Conservation (phyloP, 2,329 filamentous ascomycete species). For the Chaetomium sp. region DNA sequence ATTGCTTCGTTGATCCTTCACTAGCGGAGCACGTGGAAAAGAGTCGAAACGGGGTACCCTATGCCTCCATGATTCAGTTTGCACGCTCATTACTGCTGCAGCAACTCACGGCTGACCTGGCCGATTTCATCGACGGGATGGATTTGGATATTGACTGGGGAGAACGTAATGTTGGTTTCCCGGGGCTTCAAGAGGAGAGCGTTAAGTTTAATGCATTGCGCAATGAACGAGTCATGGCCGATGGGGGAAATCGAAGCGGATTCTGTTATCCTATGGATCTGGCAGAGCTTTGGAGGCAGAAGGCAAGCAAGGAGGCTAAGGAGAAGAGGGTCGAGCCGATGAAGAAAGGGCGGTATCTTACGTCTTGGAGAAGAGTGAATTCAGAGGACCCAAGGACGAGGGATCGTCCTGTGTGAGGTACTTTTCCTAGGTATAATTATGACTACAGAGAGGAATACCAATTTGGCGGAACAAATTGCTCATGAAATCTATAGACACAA, state of each 20-base stretch:
- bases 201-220: not conserved
- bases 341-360: constrained; percentile 6
- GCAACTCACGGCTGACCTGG: not conserved
- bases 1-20: constrained; percentile 3
- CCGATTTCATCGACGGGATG: constrained; percentile 8
- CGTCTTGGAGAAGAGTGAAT: constrained; percentile 4
- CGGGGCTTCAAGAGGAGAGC: not conserved
- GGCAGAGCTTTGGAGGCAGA: not conserved
- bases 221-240: not conserved
- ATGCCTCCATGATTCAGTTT: constrained; percentile 2
- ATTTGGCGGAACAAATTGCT: too few species aligned
- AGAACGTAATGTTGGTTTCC: not conserved
- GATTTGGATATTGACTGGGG: not conserved
- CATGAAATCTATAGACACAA: too few species aligned
- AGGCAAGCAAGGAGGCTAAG: constrained; percentile 2
- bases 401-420: not conserved
- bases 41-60: constrained; percentile 4
- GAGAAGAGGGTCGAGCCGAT: not conserved
- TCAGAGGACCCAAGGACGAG: constrained; percentile 2
- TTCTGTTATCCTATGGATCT: not conserved
- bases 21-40: not conserved
- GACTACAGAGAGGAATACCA: not conserved
- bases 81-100: constrained; percentile 1
- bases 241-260: not conserved
- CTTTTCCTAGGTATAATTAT: not conserved